Evolutionary conservation across 2,329 filamentous ascomycete species (phyloP).

Genomic region (Cordyceps cicadae): DNA sequence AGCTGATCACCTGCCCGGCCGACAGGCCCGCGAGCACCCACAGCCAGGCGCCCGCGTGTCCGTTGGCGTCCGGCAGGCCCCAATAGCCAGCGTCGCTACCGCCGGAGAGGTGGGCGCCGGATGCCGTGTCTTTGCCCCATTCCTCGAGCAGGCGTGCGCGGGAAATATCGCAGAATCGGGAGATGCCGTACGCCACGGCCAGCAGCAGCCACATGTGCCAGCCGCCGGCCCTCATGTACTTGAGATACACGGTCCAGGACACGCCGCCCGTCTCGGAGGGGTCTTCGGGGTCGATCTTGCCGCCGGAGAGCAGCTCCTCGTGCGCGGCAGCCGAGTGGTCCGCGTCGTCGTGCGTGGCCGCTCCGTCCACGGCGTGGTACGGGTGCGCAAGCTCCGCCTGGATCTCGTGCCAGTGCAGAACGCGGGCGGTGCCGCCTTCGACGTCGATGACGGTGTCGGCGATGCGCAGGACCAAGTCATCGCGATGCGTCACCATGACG

Average conservation of each 20-base stretch:
- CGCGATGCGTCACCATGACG: constrained; percentile 71
- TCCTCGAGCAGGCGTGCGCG: constrained; percentile 77
- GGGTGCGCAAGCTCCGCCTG: constrained; percentile 30
- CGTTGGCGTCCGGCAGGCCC: constrained; percentile 51
- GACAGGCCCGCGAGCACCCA: constrained; percentile 61
- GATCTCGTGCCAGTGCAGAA: constrained; percentile 39
- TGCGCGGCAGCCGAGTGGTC: constrained; percentile 13
- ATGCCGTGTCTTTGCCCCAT: constrained; percentile 60
- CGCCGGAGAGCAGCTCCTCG: constrained; percentile 14
- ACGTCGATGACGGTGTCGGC: constrained; percentile 69
- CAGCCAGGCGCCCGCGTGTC: constrained; percentile 67
- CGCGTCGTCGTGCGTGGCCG: constrained; percentile 23
- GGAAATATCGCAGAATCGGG: constrained; percentile 55
- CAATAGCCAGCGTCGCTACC: constrained; percentile 17
- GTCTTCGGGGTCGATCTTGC: constrained; percentile 26
- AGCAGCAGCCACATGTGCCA: constrained; percentile 64
- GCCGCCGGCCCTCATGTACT: constrained; percentile 74
- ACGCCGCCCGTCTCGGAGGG: constrained; percentile 56
- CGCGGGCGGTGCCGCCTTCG: constrained; percentile 46
- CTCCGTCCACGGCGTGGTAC: constrained; percentile 25
- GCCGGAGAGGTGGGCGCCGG: background rate
- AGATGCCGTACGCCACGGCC: constrained; percentile 53
- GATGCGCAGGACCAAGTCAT: constrained; percentile 67
- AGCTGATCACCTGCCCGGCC: constrained; percentile 48
- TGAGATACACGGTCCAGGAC: constrained; percentile 68